phyloP scores from a whole-genome alignment of 2,329 filamentous ascomycete species.

The Bipolaris gigantea region DNA sequence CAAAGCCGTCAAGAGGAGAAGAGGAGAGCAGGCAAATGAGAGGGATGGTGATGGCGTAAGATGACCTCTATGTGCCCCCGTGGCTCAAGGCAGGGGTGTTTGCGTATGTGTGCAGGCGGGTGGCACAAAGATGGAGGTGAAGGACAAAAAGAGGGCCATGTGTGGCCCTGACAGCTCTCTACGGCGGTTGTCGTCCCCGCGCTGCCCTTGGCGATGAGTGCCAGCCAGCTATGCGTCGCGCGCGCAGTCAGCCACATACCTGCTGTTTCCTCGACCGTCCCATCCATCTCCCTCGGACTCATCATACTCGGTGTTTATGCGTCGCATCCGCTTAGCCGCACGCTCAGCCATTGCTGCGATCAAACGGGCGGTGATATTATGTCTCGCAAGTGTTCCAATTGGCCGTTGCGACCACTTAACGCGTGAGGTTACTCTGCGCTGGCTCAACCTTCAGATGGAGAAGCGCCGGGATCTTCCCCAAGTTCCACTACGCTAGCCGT shows the following conservation, averaged over 20 bases:
- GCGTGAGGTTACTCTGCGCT: conserved; percentile 5
- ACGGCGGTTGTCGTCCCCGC: conserved; percentile 24
- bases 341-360: conserved; percentile 32
- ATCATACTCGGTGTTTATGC: conserved; percentile 47
- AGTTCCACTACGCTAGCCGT: conserved; percentile 2
- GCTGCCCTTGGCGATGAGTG: conserved; percentile 25
- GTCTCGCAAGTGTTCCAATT: conserved; percentile 5
- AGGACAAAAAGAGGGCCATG: neutral
- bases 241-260: conserved; percentile 38
- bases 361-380: neutral
- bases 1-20: conserved; percentile 3
- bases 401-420: conserved; percentile 13
- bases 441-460: conserved; percentile 12
- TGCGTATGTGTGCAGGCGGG: conserved; percentile 13
- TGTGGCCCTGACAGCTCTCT: conserved; percentile 17
- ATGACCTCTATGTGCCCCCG: conserved; percentile 9
- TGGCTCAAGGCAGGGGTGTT: conserved; percentile 20
- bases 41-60: conserved; percentile 21
- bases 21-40: neutral
- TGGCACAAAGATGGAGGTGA: conserved; percentile 27
- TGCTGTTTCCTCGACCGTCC: conserved; percentile 36
- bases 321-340: conserved; percentile 45
- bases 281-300: conserved; percentile 42
- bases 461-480: conserved; percentile 16
- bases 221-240: conserved; percentile 25